Base-by-base conservation (phyloP, 2,329 filamentous ascomycete species). In the Aspergillus felis region DNA sequence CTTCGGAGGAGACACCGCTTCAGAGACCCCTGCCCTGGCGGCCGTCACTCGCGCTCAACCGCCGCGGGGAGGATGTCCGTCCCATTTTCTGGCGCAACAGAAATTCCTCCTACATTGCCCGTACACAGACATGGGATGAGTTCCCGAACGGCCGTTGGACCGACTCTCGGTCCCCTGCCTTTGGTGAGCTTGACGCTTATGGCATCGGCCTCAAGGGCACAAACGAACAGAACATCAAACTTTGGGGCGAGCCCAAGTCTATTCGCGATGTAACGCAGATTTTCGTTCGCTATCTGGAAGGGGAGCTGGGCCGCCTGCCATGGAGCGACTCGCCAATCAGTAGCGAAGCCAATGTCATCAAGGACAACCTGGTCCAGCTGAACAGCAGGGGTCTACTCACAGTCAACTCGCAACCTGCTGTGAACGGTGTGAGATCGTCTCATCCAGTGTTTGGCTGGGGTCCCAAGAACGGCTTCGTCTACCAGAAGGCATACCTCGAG, bases 71-170 rank as follows among this genome's bases (percentile, higher is more conserved):
- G 78, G 96, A 97, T 70, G 94, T 99, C 47, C 90, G 94, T 54
- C 94, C 94, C 35, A 96, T 99, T 65, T 99, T 99, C 83, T 99
- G 94, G 94, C 88, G 93, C 67, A 97, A 97, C 78, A 87, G 94
- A 57, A 94, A 96, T 77, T 92, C 94, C 71, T 96, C 92, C 3
- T 99, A 99, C 68, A 87, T 99, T 55, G 87, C 91, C 56, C 91
- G 94, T 55, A 99, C 94, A 0, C 92, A 97, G 72, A 93, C 97
- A 66, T 99, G 94, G 94, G 94, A 99, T 68, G 94, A 99, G 74
- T 99, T 97, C 68, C 94, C 94, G 56, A 99, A 99, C 80, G 94
- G 94, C 50, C 89, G 94, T 75, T 99, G 94, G 94, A 95, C 94
- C 76, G 94, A 99, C 75, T 93, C 92, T 53, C 86, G 94, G 63